These are phyloP conservation scores for Sporothrix protearum DNA, from an alignment of 2,329 filamentous ascomycete genomes.

Conservation along the genomic window DNA sequence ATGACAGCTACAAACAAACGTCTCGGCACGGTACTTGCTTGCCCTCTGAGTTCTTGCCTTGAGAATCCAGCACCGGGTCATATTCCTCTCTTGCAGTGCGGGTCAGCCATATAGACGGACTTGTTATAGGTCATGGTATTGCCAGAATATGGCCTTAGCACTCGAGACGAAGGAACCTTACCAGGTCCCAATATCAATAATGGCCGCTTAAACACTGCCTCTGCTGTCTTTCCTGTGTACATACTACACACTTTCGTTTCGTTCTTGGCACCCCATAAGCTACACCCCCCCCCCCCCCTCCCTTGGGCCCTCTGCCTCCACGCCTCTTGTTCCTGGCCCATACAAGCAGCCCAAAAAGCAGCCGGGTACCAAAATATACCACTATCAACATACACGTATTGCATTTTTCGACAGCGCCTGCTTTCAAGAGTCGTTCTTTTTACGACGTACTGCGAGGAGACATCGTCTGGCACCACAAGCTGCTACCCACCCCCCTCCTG, in stretches of 20 bases:
- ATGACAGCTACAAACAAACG: slow-evolving; percentile 24
- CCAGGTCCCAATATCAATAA: slow-evolving; percentile 24
- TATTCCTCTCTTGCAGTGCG: slow-evolving; percentile 12
- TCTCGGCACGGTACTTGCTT: slow-evolving; percentile 18
- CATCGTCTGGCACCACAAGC: slow-evolving; percentile 12
- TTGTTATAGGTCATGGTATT: slow-evolving; percentile 25
- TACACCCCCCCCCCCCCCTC: background rate
- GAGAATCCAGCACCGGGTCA: slow-evolving; percentile 11
- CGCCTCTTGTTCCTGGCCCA: slow-evolving; percentile 19
- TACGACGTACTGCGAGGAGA: background rate
- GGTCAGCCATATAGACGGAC: slow-evolving; percentile 12
- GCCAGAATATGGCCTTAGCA: slow-evolving; percentile 15
- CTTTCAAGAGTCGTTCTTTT: slow-evolving; percentile 1
- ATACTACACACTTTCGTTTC: background rate
- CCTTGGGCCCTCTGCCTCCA: background rate
- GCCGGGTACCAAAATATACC: slow-evolving; percentile 21
- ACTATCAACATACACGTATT: slow-evolving; percentile 8
- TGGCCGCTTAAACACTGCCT: slow-evolving; percentile 21
- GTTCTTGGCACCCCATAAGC: slow-evolving; percentile 12
- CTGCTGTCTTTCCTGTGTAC: background rate
- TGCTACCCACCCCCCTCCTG: slow-evolving; percentile 18
- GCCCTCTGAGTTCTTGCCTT: background rate
- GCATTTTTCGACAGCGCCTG: slow-evolving; percentile 9
- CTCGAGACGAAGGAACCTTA: slow-evolving; percentile 25
- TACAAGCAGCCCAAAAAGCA: slow-evolving; percentile 18